phyloP scores from a whole-genome alignment of 2,329 filamentous ascomycete species.

The Atkinsonella texensis region DNA sequence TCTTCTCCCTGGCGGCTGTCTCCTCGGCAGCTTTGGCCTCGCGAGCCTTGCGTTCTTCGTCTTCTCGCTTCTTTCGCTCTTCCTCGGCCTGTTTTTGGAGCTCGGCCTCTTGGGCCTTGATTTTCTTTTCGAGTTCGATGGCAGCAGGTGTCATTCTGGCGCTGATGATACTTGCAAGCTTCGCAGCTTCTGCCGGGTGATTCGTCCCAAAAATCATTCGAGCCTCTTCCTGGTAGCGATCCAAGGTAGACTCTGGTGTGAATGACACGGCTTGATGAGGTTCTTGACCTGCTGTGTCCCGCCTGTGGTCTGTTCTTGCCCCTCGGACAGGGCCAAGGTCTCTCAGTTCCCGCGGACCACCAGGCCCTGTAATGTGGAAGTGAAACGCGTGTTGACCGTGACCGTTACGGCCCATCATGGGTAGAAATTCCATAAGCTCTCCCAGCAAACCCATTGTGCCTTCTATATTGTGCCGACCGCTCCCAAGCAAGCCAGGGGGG shows the following conservation, averaged over 20 bases:
- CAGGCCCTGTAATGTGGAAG: constrained; percentile 43
- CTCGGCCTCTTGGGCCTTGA: constrained; percentile 46
- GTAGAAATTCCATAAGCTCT: constrained; percentile 43
- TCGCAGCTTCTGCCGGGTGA: constrained; percentile 52
- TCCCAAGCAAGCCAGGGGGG: constrained; percentile 32
- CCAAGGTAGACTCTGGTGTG: constrained; percentile 54
- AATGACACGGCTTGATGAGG: constrained; percentile 70
- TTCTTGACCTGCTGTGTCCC: constrained; percentile 39
- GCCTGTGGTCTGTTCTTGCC: constrained; percentile 34
- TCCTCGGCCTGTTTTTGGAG: constrained; percentile 39
- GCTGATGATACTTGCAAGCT: constrained; percentile 57
- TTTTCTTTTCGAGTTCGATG: constrained; percentile 65
- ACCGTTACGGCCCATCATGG: constrained; percentile 30
- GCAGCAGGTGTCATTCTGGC: constrained; percentile 70
- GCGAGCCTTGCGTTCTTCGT: constrained; percentile 51
- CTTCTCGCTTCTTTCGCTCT: constrained; percentile 48
- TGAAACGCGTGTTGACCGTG: constrained; percentile 43
- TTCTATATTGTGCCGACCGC: constrained; percentile 27
- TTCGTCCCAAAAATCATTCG: constrained; percentile 67
- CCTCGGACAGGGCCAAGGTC: constrained; percentile 34
- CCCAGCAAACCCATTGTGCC: constrained; percentile 44
- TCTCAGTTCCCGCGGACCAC: constrained; percentile 35
- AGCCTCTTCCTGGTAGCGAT: constrained; percentile 82
- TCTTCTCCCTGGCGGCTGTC: constrained; percentile 51
- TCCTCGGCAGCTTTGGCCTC: constrained; percentile 65